Evolutionary conservation across 2,329 filamentous ascomycete genomes (phyloP).

Genomic region (Ceratocystis huliohia): DNA sequence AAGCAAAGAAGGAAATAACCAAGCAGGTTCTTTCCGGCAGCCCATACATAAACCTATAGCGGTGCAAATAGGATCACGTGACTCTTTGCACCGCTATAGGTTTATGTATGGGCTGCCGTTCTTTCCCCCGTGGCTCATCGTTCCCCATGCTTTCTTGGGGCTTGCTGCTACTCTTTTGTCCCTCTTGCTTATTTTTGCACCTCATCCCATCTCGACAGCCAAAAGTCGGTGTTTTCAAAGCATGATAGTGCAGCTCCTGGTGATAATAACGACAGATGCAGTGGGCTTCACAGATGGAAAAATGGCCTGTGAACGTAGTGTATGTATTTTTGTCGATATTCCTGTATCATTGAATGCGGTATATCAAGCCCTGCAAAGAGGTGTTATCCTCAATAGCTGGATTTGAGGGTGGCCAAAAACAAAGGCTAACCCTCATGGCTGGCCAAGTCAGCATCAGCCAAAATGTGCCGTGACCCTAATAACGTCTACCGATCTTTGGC

Average conservation of each 20-base stretch:
- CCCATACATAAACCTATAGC: too few species aligned
- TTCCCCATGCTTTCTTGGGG: slow-evolving; percentile 6
- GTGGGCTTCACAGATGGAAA: not conserved
- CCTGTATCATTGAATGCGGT: not conserved
- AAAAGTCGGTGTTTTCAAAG: slow-evolving; percentile 11
- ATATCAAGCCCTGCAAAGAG: not conserved
- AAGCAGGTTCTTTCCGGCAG: not conserved
- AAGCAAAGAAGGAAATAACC: slow-evolving; percentile 10
- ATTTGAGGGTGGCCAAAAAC: not conserved
- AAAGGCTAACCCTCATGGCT: not conserved
- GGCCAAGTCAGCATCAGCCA: not conserved
- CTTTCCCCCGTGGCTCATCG: not conserved
- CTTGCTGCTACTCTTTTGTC: not conserved
- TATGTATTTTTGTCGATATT: not conserved
- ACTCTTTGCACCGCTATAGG: too few species aligned
- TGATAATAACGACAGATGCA: not conserved
- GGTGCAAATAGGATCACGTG: too few species aligned
- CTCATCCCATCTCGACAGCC: slow-evolving; percentile 11
- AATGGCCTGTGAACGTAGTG: not conserved
- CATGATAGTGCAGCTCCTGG: not conserved
- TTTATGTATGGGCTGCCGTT: too few species aligned
- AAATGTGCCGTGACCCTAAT: not conserved
- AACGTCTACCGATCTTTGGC: not conserved
- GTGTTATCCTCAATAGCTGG: not conserved
- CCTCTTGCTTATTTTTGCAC: slow-evolving; percentile 4